Evolutionary conservation across 2,329 filamentous ascomycete genomes (phyloP).

Genomic region (Sclerotiophoma versabilis): DNA sequence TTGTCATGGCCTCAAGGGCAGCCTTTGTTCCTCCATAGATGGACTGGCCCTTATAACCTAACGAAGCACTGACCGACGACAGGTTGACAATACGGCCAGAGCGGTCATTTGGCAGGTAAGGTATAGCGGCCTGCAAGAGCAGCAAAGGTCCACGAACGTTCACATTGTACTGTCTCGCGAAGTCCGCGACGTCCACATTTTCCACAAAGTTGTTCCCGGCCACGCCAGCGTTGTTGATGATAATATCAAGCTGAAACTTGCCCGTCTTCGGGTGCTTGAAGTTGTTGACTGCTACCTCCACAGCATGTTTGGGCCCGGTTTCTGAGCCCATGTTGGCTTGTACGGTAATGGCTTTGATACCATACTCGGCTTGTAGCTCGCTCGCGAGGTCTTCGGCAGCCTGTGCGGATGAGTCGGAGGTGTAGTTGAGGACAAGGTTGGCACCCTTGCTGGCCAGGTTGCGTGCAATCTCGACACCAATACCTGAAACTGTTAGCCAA

Average conservation of each 20-base stretch:
- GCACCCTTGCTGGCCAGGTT: constrained; percentile 77
- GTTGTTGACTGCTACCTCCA: constrained; percentile 65
- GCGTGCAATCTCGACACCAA: constrained; percentile 71
- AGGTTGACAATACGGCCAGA: constrained; percentile 70
- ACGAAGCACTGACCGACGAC: constrained; percentile 63
- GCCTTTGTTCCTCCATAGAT: constrained; percentile 73
- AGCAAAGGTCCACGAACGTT: constrained; percentile 85
- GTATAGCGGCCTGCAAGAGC: constrained; percentile 74
- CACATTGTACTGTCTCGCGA: constrained; percentile 75
- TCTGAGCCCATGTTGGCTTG: constrained; percentile 75
- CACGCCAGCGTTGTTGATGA: constrained; percentile 86
- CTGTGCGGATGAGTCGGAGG: constrained; percentile 65
- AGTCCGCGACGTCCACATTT: constrained; percentile 70
- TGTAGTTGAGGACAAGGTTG: constrained; percentile 75
- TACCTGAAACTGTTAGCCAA: constrained; percentile 61
- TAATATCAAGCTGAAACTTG: constrained; percentile 76
- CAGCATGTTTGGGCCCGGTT: constrained; percentile 65
- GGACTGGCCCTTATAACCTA: constrained; percentile 65
- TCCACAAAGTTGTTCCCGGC: constrained; percentile 69
- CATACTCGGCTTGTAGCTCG: constrained; percentile 64
- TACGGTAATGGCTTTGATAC: constrained; percentile 66
- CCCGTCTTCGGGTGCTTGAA: constrained; percentile 62
- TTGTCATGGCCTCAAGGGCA: constrained; percentile 72
- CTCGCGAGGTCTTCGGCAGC: constrained; percentile 62
- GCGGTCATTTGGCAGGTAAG: constrained; percentile 73